Conservation (phyloP, 352 stramenopile species). For the Globisporangium solare region DNA sequence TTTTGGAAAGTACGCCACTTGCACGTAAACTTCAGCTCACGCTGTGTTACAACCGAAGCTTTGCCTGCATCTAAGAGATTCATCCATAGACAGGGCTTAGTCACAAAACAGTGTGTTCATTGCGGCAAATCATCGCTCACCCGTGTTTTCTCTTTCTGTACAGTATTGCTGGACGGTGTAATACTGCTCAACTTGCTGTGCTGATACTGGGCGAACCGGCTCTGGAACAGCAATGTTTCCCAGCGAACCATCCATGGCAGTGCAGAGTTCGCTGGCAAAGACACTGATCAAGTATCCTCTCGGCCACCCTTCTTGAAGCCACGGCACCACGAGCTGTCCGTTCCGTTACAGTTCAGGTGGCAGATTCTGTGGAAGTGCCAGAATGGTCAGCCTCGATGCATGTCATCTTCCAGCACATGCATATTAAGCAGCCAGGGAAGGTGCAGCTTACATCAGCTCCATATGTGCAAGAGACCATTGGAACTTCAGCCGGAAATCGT, state of each 20-base stretch:
- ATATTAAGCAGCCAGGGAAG: neutral
- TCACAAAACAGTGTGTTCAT: neutral
- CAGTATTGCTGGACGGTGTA: slow-evolving; percentile 32
- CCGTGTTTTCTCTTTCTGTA: slow-evolving; percentile 5
- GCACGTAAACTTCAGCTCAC: slow-evolving; percentile 49
- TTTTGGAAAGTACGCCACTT: slow-evolving; percentile 51
- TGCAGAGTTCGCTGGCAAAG: slow-evolving; percentile 51
- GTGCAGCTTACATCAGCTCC: slow-evolving; percentile 32
- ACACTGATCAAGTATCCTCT: slow-evolving; percentile 39
- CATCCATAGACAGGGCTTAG: neutral
- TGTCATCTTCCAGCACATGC: neutral
- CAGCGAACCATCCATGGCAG: slow-evolving; percentile 16
- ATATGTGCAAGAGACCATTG: slow-evolving; percentile 41
- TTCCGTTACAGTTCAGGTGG: slow-evolving; percentile 29
- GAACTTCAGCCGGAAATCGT: slow-evolving; percentile 33
- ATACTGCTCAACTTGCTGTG: slow-evolving; percentile 8
- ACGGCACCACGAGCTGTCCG: slow-evolving; percentile 39
- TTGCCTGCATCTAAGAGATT: slow-evolving; percentile 11
- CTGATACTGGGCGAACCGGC: slow-evolving; percentile 18
- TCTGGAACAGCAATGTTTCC: slow-evolving; percentile 3
- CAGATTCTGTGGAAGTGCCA: slow-evolving; percentile 29
- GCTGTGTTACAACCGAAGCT: neutral
- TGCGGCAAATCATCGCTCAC: neutral
- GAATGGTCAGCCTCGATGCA: neutral
- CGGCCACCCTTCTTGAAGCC: slow-evolving; percentile 51